Evolutionary conservation across 2,329 filamentous ascomycete genomes (phyloP).

Genomic region (Venturia carpophila): DNA sequence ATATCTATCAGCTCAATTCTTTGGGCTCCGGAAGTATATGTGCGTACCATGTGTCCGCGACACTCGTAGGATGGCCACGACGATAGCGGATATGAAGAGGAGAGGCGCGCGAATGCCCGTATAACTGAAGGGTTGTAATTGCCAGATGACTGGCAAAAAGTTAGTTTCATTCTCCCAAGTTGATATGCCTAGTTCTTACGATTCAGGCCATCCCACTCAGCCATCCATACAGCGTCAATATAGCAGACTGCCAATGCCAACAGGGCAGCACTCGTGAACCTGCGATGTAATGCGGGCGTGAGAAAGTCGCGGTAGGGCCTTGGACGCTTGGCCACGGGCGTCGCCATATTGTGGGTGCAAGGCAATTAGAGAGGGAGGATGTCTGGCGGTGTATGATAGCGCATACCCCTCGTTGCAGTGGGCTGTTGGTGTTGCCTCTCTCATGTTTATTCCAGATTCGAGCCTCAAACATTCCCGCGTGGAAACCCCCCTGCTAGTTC

Average conservation of each 20-base stretch:
- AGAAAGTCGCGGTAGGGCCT: constrained; percentile 81
- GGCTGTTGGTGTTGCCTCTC: neutral
- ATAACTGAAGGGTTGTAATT: constrained; percentile 74
- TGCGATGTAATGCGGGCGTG: constrained; percentile 77
- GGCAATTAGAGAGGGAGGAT: neutral
- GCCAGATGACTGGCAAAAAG: constrained; percentile 61
- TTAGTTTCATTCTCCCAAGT: constrained; percentile 21
- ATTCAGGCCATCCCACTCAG: constrained; percentile 45
- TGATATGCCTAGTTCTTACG: constrained; percentile 45
- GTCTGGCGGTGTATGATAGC: neutral
- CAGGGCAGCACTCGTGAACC: constrained; percentile 71
- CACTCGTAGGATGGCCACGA: constrained; percentile 78
- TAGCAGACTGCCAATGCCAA: constrained; percentile 67
- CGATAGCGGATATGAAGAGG: constrained; percentile 67
- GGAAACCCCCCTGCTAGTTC: neutral
- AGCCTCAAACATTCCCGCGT: constrained; percentile 5
- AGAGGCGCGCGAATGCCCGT: constrained; percentile 66
- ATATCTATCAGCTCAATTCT: constrained; percentile 3
- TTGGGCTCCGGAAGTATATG: neutral
- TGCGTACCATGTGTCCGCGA: constrained; percentile 59
- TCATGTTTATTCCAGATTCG: neutral
- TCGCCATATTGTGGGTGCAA: constrained; percentile 4
- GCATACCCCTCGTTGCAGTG: neutral
- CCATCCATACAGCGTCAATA: constrained; percentile 60
- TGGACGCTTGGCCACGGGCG: constrained; percentile 30